These are phyloP conservation scores for Sordariomycetes sp. DNA, from an alignment of 2,329 filamentous ascomycete genomes.

Conservation along the genomic window DNA sequence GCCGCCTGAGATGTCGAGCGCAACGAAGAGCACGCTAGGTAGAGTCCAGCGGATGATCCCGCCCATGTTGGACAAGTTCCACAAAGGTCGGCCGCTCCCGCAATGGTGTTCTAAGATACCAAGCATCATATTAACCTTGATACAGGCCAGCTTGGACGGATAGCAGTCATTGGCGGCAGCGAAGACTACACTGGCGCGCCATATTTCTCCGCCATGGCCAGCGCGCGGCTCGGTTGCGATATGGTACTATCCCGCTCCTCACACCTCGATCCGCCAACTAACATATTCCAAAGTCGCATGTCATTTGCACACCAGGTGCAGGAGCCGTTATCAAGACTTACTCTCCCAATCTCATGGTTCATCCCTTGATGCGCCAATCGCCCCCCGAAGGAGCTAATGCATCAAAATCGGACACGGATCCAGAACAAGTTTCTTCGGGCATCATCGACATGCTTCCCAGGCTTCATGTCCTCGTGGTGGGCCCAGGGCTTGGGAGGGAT, in stretches of 20 bases:
- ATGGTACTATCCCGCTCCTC: conserved; percentile 50
- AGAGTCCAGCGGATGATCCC: conserved; percentile 87
- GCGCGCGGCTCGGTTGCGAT: conserved; percentile 79
- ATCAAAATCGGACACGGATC: conserved; percentile 36
- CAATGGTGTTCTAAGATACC: conserved; percentile 8
- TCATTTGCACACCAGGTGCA: conserved; percentile 89
- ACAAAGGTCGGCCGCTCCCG: conserved; percentile 94
- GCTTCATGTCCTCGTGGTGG: conserved; percentile 86
- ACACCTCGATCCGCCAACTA: background rate
- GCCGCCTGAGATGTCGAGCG: conserved; percentile 51
- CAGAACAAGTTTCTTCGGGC: conserved; percentile 51
- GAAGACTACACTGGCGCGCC: conserved; percentile 95
- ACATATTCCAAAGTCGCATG: conserved; percentile 56
- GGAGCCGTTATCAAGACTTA: conserved; percentile 92
- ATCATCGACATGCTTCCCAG: conserved; percentile 77
- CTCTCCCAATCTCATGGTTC: conserved; percentile 97
- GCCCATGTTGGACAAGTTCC: conserved; percentile 89
- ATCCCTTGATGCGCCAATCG: conserved; percentile 84
- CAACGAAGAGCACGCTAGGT: conserved; percentile 65
- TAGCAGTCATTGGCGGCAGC: conserved; percentile 90
- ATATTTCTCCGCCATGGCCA: conserved; percentile 97
- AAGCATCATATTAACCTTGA: background rate
- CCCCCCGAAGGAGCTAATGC: conserved; percentile 33
- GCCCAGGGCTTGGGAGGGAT: conserved; percentile 86
- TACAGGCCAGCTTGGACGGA: conserved; percentile 78